phyloP scores from a whole-genome alignment of 2,329 filamentous ascomycete species.

The Geosmithia morbida region DNA sequence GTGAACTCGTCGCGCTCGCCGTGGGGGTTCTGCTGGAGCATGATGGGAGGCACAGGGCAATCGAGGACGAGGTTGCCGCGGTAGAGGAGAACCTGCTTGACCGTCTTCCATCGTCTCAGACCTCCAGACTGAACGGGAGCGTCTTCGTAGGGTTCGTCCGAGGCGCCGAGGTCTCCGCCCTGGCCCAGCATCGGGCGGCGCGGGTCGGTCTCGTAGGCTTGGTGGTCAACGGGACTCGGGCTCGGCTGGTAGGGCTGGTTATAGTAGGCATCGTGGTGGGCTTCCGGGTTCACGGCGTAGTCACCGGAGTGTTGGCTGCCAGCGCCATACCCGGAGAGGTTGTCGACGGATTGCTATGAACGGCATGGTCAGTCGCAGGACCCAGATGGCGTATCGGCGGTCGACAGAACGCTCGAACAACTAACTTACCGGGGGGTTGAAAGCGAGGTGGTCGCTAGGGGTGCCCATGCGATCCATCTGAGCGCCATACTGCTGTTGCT shows the following conservation, averaged over 20 bases:
- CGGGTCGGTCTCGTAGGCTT: conserved; percentile 53
- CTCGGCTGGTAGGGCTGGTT: conserved; percentile 67
- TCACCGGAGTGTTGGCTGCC: conserved; percentile 38
- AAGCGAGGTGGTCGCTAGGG: conserved; percentile 61
- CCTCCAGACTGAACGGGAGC: conserved; percentile 20
- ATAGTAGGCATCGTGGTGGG: conserved; percentile 79
- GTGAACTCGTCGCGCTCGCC: conserved; percentile 86
- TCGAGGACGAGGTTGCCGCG: conserved; percentile 94
- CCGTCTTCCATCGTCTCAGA: conserved; percentile 90
- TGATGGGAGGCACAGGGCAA: conserved; percentile 80
- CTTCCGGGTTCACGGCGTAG: conserved; percentile 67
- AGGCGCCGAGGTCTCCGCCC: conserved; percentile 33
- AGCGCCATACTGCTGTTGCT: conserved; percentile 1
- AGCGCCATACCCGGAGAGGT: conserved; percentile 30
- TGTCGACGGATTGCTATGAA: conserved; percentile 35
- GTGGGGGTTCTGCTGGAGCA: conserved; percentile 79
- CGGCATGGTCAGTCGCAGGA: neutral
- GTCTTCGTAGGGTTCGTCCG: conserved; percentile 29
- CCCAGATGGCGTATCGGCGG: neutral
- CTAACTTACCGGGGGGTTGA: conserved; percentile 74
- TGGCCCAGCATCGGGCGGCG: conserved; percentile 61
- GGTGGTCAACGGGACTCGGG: conserved; percentile 39
- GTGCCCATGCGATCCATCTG: conserved; percentile 27
- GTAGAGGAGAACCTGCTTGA: conserved; percentile 96
- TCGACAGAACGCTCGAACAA: neutral